These are phyloP conservation scores for Psilocybe azurescens DNA, from an alignment of 768 basidiomycete species.

Conservation along the genomic window DNA sequence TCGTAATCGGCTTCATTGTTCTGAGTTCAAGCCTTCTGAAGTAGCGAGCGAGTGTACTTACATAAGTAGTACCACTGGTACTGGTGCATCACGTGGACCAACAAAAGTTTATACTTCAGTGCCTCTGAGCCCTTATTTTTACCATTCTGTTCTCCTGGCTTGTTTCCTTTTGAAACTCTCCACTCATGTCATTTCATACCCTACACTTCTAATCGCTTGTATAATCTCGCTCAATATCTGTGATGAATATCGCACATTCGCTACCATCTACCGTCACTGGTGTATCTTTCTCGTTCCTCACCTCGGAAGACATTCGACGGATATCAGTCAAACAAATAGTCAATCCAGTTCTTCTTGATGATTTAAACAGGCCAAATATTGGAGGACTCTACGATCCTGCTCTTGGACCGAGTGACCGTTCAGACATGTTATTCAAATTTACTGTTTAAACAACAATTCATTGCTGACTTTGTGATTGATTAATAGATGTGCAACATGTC, in stretches of 20 bases:
- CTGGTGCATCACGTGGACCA: not conserved
- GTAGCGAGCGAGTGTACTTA: too few relatives aligned
- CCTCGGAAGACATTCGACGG: slow-evolving; percentile 83
- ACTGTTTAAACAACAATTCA: not conserved
- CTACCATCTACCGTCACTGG: slow-evolving; percentile 85
- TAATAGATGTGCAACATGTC: slow-evolving; percentile 96
- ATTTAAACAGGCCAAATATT: slow-evolving; percentile 88
- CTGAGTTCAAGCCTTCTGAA: too few relatives aligned
- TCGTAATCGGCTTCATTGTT: too few relatives aligned
- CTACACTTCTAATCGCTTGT: not conserved
- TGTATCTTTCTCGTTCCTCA: slow-evolving; percentile 92
- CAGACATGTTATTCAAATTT: slow-evolving; percentile 72
- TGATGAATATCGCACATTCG: slow-evolving; percentile 91
- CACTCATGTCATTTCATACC: slow-evolving; percentile 1
- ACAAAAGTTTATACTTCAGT: slow-evolving; percentile 31
- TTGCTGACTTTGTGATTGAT: slow-evolving; percentile 20
- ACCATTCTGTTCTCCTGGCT: not conserved
- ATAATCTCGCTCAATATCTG: not conserved
- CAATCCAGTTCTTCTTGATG: slow-evolving; percentile 92
- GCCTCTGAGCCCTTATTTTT: not conserved
- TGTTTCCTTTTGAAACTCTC: not conserved
- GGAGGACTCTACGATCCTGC: slow-evolving; percentile 96
- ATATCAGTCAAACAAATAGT: slow-evolving; percentile 98
- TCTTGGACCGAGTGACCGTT: slow-evolving; percentile 86
- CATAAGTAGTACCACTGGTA: too few relatives aligned